These are phyloP conservation scores for Friedmanniomyces endolithicus DNA, from an alignment of 495 filamentous ascomycete species.

Conservation along the genomic window DNA sequence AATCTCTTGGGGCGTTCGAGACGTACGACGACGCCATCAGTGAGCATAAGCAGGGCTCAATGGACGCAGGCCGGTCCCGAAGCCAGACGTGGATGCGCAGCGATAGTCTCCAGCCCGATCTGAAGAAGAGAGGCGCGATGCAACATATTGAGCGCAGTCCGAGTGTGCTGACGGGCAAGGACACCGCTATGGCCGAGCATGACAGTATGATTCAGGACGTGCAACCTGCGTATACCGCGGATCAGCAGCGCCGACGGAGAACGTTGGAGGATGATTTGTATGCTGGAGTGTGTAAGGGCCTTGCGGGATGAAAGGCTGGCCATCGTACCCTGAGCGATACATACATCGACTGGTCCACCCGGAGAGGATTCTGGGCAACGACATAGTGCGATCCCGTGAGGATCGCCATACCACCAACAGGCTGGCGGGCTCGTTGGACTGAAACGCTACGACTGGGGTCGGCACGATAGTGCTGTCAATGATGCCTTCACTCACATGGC, in stretches of 20 bases:
- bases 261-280: neutral
- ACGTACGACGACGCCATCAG: neutral
- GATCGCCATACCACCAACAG: neutral
- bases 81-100: neutral
- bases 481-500: neutral
- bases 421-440: neutral
- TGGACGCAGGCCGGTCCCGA: neutral
- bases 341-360: no score
- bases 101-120: neutral
- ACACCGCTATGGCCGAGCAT: neutral
- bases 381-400: no score
- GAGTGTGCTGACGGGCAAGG: neutral
- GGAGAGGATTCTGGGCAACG: no score
- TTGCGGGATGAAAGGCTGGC: neutral
- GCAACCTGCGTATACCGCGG: neutral
- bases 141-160: neutral
- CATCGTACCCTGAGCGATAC: no score
- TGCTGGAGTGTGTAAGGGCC: neutral
- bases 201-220: neutral
- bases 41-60: neutral
- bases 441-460: neutral
- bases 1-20: neutral
- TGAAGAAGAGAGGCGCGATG: neutral
- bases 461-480: neutral
- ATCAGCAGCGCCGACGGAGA: neutral